These are phyloP conservation scores for Komagataea norvegica DNA, from an alignment of 1,139 yeast genomes.

Conservation along the genomic window DNA sequence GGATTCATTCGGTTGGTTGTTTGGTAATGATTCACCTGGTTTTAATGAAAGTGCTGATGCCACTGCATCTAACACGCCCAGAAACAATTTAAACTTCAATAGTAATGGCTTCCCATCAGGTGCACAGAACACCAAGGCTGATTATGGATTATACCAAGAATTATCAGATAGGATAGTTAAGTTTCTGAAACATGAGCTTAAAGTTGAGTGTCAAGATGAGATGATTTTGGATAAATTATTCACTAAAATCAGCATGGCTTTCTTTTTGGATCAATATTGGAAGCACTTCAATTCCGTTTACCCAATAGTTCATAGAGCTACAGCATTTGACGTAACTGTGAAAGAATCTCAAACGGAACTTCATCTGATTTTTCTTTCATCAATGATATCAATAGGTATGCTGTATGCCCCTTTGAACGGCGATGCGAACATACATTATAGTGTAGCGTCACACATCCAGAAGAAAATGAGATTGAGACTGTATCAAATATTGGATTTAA, in stretches of 20 bases:
- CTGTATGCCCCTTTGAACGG: conserved; percentile 16
- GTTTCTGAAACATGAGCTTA: background rate
- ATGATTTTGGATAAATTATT: conserved; percentile 1
- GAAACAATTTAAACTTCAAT: background rate
- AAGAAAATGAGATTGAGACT: conserved; percentile 12
- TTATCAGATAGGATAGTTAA: background rate
- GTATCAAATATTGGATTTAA: conserved; percentile 6
- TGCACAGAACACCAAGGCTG: background rate
- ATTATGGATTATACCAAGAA: conserved; percentile 4
- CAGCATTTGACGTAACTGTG: conserved; percentile 18
- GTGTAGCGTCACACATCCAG: conserved; percentile 16
- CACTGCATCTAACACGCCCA: background rate
- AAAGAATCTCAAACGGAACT: conserved; percentile 16
- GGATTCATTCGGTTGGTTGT: conserved; percentile 23
- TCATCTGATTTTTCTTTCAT: conserved; percentile 20
- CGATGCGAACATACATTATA: background rate
- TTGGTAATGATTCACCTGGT: conserved; percentile 19
- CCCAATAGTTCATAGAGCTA: conserved; percentile 31
- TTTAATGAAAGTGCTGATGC: background rate
- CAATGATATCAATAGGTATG: conserved; percentile 29
- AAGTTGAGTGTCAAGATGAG: background rate
- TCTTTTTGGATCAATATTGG: conserved; percentile 26
- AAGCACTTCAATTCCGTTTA: conserved; percentile 25
- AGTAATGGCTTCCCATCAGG: background rate
- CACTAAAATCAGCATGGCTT: conserved; percentile 1